A percentile compares a stretch with the other conserved stretches of the same genome.
These are phyloP conservation scores for Diutina ranongensis DNA, from an alignment of 1,139 yeast genomes.

Conservation along the genomic window DNA sequence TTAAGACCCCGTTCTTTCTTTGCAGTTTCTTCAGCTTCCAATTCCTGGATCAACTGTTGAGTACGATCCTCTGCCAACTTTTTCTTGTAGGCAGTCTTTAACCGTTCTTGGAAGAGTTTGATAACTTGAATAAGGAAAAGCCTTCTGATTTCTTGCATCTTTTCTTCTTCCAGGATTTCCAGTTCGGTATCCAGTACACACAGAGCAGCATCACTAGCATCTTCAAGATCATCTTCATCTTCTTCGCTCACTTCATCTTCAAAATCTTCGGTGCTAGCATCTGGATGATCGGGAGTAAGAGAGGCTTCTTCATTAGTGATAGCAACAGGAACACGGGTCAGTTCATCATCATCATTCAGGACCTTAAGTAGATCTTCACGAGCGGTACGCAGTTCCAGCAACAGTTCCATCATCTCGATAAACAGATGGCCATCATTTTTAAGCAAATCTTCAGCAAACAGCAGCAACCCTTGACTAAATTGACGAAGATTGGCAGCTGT, in stretches of 20 bases:
- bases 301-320: constrained; percentile 13
- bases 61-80: constrained; percentile 67
- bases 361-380: constrained; percentile 8
- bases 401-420: constrained; percentile 65
- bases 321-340: not conserved
- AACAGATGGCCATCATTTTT: constrained; percentile 67
- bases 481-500: constrained; percentile 3
- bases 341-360: constrained; percentile 8
- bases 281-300: constrained; percentile 10
- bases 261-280: not conserved
- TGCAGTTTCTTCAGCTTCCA: constrained; percentile 65
- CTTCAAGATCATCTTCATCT: constrained; percentile 21
- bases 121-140: constrained; percentile 51
- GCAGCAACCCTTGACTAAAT: constrained; percentile 14
- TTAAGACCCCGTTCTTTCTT: constrained; percentile 63
- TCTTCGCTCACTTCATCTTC: constrained; percentile 22
- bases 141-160: constrained; percentile 66
- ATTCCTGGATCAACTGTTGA: constrained; percentile 59
- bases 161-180: constrained; percentile 39
- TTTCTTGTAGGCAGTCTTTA: constrained; percentile 62
- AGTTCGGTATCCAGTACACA: constrained; percentile 21
- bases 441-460: constrained; percentile 68
- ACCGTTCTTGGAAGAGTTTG: constrained; percentile 52
- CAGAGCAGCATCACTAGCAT: constrained; percentile 19
- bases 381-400: constrained; percentile 47